Base-by-base conservation (phyloP, 2,329 filamentous ascomycete species). In the Microsporum ferrugineum region DNA sequence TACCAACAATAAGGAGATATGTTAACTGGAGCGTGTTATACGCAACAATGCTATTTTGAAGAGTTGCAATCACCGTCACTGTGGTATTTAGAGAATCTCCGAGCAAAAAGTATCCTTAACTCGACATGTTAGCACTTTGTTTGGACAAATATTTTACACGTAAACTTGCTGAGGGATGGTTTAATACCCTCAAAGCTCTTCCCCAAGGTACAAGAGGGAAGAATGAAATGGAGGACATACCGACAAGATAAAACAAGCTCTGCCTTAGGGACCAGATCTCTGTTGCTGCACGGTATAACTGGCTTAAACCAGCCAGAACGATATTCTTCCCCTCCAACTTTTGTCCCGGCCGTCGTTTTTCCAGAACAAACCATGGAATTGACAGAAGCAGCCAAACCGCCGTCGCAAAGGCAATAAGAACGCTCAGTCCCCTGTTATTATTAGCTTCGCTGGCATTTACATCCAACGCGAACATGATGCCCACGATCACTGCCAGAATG, bases 81-180 rank as follows among this genome's bases (percentile, higher is more conserved):
- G 85, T 87, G 0, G 86, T 88, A 69, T 88, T 88, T 39, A 88
- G 76, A 0, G 82, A 84, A 71, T 88, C 86, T n/a, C 84, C 85
- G 0, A 88, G 79, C 1, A 88, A 75, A 68, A 88, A 88, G 68
- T 87, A 88, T 2, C 79, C 78, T 71, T 64, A 62, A 17, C 27
- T 34, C 23, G 27, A 17, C 55, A 33, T 60, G 58, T 45, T 38
- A 10, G 33, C 7, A 59, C 12, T 27, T 56, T 31, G 6, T 36
- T 1, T 43, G 41, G 23, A 23, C 5, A 34, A 49, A 3, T 17
- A 33, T 23, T 23, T 23, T 23, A 23, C 17, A 23, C 17, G 17
- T 23, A 23, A 23, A 23, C 17, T 23, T 23, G 17, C 17, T 23
- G 17, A 23, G 17, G 17, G 17, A 49, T 36, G 14, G 38, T 29